Evolutionary conservation across 1,284 basidiomycete species (phyloP), one percentile per base, ranked within the genome.

Genomic region (Irpex lacteus): DNA sequence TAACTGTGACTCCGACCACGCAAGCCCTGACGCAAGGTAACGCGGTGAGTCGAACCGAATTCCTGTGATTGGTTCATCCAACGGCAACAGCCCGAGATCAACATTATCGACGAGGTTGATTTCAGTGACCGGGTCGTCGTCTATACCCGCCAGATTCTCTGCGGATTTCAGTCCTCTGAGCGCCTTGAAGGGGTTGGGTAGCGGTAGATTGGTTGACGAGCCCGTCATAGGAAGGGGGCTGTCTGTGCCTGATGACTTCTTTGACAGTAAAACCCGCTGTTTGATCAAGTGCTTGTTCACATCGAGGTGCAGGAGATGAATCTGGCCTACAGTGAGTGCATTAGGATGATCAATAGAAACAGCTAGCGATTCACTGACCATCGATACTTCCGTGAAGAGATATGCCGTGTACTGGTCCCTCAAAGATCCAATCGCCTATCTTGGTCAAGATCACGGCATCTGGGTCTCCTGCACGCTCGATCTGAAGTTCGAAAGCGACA

Each of bases 141-240:
- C 63, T 15, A 65, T 63, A 1, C 68, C 64, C 15, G 64, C 65
- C 11, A 81, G 64, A 61, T 78, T 73, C 40, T 86, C 85, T 1
- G 76, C 65, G 32, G 81, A 78, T 9, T 69, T 72, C 19, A 61
- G 72, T 70, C 67, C 80, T 79, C n/a, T 66, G 18, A 66, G 47
- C 2, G 77, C 74, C 70, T 85, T 91, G 77, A 90, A 86, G 2
- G 86, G 81, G 65, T 85, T 87, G 8, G 85, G 79, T 26, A 86
- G 74, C 9, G 77, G 76, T 26, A 78, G 68, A 8, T 73, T 66
- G 8, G 64, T 64, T 18, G 62, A 71, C 5, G 74, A 73, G 32
- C 65, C 64, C 4, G 68, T 65, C 3, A 67, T 63, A 0, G 66
- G 68, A n/a, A 65, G n/a, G 5, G 63, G 63, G 6, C 26, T 63